Evolutionary conservation across 148 eudicot genomes (phyloP), one percentile per base, ranked within the genome.

Genomic region (Agrostemma githago): DNA sequence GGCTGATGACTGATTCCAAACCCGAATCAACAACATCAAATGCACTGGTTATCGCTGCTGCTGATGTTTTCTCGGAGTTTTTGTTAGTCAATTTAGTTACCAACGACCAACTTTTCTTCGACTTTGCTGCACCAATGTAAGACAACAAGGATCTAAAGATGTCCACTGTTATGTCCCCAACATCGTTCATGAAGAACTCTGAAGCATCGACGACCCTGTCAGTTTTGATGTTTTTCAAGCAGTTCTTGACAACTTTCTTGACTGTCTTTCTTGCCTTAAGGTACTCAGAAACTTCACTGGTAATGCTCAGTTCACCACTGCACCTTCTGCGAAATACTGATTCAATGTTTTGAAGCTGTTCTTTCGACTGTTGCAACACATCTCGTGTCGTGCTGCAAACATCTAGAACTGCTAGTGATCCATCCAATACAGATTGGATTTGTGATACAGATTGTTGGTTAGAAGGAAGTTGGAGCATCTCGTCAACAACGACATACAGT

Each of bases 381-480:
- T 86, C 82, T 48, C 74, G 72, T 0, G 78, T 20, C 1, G 75
- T 66, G 11, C 70, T 38, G 43, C 86, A 84, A 2, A 68, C 16
- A 66, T 86, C 87, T 10, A 86, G 68, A 16, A 86, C 65, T 67
- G 62, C 70, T n/a, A 82, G 57, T 68, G 80, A 80, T 19, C 84
- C 81, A 34, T 80, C 84, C 51, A 84, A 73, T 8, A 76, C 34
- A 6, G 43, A 5, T 9, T 20, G 44, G 21, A 54, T 68, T 75
- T 73, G 72, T 2, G 66, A 53, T 9, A 80, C 4, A 6, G 20
- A 19, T 68, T 46, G 71, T 43, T 68, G 54, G 7, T 43, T 43
- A 44, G 71, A 68, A 0, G 71, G 56, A 19, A 68, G 57, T 44
- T 68, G 71, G 9, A 68, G 57, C 71, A 68, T n/a, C 39, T 68